A percentile compares a stretch with the other conserved stretches of the same genome.
Evolutionary conservation across 1,284 basidiomycete species (phyloP).

Genomic region (Heterobasidion annosum): DNA sequence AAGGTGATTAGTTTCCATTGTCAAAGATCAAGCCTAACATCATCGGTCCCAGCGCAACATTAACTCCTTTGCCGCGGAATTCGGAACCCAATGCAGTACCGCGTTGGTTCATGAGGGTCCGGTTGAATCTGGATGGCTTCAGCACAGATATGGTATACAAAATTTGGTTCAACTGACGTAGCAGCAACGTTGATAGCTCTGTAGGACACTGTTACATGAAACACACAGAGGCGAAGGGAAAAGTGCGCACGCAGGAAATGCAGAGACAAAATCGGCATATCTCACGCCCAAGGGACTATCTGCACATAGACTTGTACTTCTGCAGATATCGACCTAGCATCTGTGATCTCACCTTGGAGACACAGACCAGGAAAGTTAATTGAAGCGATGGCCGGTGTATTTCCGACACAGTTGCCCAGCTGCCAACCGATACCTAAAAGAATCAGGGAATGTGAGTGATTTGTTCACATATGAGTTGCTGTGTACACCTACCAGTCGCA

Average conservation of each 20-base stretch:
- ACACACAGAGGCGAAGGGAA: not conserved
- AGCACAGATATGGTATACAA: not conserved
- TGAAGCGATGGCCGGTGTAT: conserved; percentile 50
- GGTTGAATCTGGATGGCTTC: conserved; percentile 40
- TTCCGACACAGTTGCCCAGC: conserved; percentile 56
- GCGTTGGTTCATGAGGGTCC: conserved; percentile 53
- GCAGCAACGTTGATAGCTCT: conserved; percentile 66
- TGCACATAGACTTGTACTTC: conserved; percentile 9
- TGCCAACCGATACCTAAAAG: conserved; percentile 32
- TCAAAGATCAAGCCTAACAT: conserved; percentile 22
- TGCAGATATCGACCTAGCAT: not conserved
- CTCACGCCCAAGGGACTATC: conserved; percentile 57
- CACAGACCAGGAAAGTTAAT: conserved; percentile 66
- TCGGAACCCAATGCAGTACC: conserved; percentile 62
- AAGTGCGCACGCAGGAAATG: conserved; percentile 53
- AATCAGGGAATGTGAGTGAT: not conserved
- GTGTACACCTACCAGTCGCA: conserved; percentile 33
- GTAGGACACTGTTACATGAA: not conserved
- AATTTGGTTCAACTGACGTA: conserved; percentile 28
- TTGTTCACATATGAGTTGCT: not conserved
- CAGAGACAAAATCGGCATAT: conserved; percentile 50
- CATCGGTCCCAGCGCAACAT: conserved; percentile 53
- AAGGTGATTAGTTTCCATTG: not conserved
- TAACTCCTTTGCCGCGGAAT: conserved; percentile 58
- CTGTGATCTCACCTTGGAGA: conserved; percentile 36